Conservation (phyloP, 306 rosid species). For the Calophaca sinica region DNA sequence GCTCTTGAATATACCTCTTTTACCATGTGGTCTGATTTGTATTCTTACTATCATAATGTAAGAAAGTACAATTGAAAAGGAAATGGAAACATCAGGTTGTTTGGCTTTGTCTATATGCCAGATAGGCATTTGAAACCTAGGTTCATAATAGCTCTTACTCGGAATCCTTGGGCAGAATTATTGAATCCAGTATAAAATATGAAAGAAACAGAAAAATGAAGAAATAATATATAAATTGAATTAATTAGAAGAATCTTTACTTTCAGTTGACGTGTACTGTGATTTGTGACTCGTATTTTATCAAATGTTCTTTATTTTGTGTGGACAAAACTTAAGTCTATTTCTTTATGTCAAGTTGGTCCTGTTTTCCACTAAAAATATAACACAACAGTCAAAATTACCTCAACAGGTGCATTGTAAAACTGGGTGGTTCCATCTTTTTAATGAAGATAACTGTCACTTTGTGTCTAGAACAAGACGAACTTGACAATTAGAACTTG, state of each 20-base stretch:
- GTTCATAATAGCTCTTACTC: conserved; percentile 9
- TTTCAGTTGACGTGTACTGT: conserved; percentile 4
- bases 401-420: too few relatives aligned
- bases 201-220: conserved; percentile 11
- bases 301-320: conserved; percentile 1
- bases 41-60: conserved; percentile 24
- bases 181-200: conserved; percentile 14
- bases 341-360: too few relatives aligned
- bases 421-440: too few relatives aligned
- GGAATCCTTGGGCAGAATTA: conserved; percentile 18
- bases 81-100: conserved; percentile 29
- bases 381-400: too few relatives aligned
- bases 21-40: conserved; percentile 22
- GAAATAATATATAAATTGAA: neutral
- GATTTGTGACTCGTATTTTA: neutral
- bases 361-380: too few relatives aligned
- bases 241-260: conserved; percentile 11
- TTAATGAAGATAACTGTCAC: too few relatives aligned
- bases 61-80: conserved; percentile 7
- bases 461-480: too few relatives aligned
- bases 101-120: conserved; percentile 13
- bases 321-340: too few relatives aligned
- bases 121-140: conserved; percentile 1
- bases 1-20: conserved; percentile 30
- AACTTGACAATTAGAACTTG: too few relatives aligned